Conservation (phyloP, 345 rosid species). For the Hirschfeldia incana region DNA sequence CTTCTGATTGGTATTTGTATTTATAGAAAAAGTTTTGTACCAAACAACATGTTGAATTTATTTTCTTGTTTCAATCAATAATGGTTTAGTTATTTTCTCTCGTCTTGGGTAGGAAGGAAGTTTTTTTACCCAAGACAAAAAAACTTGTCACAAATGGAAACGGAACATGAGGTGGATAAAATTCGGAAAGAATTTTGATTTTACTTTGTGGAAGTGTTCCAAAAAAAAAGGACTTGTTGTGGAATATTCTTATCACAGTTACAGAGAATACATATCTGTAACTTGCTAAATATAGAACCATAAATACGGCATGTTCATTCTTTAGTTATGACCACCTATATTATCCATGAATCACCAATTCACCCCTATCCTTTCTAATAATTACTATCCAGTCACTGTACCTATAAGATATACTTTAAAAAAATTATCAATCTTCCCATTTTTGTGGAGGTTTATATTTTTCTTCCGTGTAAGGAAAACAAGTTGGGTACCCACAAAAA, state of each 20-base stretch:
- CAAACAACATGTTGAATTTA: neutral
- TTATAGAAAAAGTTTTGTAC: neutral
- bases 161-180: neutral
- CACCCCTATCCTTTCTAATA: neutral
- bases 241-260: neutral
- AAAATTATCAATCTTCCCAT: slow-evolving; percentile 22
- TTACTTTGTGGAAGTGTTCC: neutral
- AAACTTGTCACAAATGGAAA: neutral
- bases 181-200: neutral
- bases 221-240: neutral
- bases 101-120: neutral
- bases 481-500: neutral
- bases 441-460: slow-evolving; percentile 28
- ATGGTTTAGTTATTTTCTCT: neutral
- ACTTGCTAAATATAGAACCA: neutral
- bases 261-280: neutral
- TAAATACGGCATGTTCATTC: neutral
- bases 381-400: neutral
- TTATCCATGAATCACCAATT: neutral
- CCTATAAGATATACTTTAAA: neutral
- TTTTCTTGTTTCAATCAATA: neutral
- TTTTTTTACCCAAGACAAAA: neutral
- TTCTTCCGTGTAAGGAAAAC: neutral
- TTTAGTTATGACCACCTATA: neutral
- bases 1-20: neutral